Evolutionary conservation across 257 asterid species (phyloP).

Genomic region (Fraxinus cuspidata): DNA sequence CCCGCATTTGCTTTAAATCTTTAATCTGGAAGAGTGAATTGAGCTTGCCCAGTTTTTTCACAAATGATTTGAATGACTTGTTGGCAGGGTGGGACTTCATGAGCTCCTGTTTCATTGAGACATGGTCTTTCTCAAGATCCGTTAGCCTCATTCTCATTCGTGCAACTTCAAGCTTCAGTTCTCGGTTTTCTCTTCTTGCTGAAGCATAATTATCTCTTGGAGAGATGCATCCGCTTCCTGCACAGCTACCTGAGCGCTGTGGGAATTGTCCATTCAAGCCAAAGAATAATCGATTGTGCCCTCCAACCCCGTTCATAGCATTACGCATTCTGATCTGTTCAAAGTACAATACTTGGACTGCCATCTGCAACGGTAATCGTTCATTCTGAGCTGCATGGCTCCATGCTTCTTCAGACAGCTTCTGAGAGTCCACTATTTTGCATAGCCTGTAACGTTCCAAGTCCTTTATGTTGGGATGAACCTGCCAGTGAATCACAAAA

Average conservation of each 20-base stretch:
- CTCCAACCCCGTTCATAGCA: conserved; percentile 87
- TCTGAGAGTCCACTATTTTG: conserved; percentile 85
- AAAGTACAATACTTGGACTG: conserved; percentile 90
- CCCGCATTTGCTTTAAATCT: conserved; percentile 51
- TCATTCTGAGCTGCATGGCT: conserved; percentile 99
- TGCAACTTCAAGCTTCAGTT: conserved; percentile 89
- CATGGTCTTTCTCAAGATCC: conserved; percentile 89
- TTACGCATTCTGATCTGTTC: conserved; percentile 87
- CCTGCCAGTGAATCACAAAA: conserved; percentile 44
- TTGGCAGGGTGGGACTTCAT: conserved; percentile 73
- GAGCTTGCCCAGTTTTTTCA: conserved; percentile 67
- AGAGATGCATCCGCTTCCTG: conserved; percentile 91
- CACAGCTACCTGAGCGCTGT: conserved; percentile 79
- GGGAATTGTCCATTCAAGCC: conserved; percentile 68
- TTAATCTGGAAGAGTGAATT: conserved; percentile 57
- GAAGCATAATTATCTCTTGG: conserved; percentile 97
- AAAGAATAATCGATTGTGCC: conserved; percentile 65
- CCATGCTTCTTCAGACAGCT: conserved; percentile 92
- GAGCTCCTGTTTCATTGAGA: conserved; percentile 88
- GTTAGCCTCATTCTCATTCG: conserved; percentile 97
- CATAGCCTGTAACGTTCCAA: conserved; percentile 79
- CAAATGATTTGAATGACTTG: conserved; percentile 66
- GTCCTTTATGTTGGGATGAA: conserved; percentile 89
- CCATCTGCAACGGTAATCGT: conserved; percentile 89
- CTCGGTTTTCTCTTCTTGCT: conserved; percentile 86